These are phyloP conservation scores for Trichothecium sympodiale DNA, from an alignment of 2,329 filamentous ascomycete species.

Conservation along the genomic window DNA sequence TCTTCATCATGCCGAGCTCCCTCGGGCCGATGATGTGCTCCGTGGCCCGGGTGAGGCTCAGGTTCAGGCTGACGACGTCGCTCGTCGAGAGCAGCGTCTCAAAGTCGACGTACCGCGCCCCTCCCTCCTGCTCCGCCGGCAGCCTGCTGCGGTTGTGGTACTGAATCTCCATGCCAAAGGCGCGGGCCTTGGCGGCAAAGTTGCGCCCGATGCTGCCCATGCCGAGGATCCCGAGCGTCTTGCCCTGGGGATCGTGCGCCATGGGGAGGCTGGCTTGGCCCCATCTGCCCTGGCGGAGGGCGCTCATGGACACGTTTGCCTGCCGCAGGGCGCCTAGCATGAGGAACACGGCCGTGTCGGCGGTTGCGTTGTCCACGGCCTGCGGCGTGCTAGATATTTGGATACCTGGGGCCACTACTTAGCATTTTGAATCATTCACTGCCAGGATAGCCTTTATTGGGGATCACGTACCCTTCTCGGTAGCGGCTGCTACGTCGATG, in stretches of 20 bases:
- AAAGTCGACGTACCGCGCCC: slow-evolving; percentile 14
- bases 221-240: slow-evolving; percentile 35
- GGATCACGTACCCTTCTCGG: slow-evolving; percentile 11
- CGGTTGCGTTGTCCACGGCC: slow-evolving; percentile 58
- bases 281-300: slow-evolving; percentile 49
- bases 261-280: slow-evolving; percentile 26
- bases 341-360: slow-evolving; percentile 59
- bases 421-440: too few species aligned
- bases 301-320: slow-evolving; percentile 49
- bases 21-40: slow-evolving; percentile 35
- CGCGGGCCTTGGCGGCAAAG: slow-evolving; percentile 24
- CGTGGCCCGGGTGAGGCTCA: slow-evolving; percentile 56
- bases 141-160: slow-evolving; percentile 31
- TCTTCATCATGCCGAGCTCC: slow-evolving; percentile 61
- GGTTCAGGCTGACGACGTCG: slow-evolving; percentile 56
- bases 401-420: slow-evolving; percentile 26
- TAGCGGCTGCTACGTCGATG: slow-evolving; percentile 54
- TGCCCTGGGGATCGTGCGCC: slow-evolving; percentile 25
- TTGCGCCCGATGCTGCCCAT: slow-evolving; percentile 36
- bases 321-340: slow-evolving; percentile 58
- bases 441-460: background rate
- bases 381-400: slow-evolving; percentile 57
- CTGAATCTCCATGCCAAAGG: slow-evolving; percentile 30
- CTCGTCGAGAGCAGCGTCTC: slow-evolving; percentile 19
- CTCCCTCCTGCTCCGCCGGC: slow-evolving; percentile 18